A percentile compares a stretch with the other conserved stretches of the same genome.
Evolutionary conservation across 2,329 filamentous ascomycete species (phyloP).

Genomic region (Alternaria sp.): DNA sequence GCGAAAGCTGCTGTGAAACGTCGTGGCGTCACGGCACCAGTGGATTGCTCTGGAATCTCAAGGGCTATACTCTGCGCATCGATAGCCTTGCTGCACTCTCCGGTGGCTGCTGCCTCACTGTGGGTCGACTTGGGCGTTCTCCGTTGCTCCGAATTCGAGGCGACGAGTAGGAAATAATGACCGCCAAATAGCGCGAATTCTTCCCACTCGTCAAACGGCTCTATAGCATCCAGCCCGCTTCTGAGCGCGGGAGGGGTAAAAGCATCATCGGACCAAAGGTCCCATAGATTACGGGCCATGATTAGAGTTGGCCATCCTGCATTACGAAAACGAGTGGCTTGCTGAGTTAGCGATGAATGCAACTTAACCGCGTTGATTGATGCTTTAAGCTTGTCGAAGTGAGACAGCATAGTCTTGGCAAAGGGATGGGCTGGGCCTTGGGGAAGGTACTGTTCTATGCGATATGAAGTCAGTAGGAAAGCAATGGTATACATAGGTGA

Average conservation of each 20-base stretch:
- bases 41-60: slow-evolving; percentile 20
- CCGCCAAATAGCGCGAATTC: slow-evolving; percentile 86
- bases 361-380: slow-evolving; percentile 76
- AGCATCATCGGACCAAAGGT: slow-evolving; percentile 76
- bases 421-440: slow-evolving; percentile 83
- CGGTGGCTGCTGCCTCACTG: slow-evolving; percentile 10
- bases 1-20: slow-evolving; percentile 53
- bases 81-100: slow-evolving; percentile 6
- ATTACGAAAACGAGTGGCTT: slow-evolving; percentile 71
- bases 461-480: slow-evolving; percentile 9
- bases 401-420: slow-evolving; percentile 82
- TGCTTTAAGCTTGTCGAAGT: slow-evolving; percentile 83
- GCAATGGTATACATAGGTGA: neutral
- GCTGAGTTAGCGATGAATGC: slow-evolving; percentile 73
- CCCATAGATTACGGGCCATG: slow-evolving; percentile 75
- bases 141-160: slow-evolving; percentile 56
- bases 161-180: slow-evolving; percentile 83
- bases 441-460: slow-evolving; percentile 79
- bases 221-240: slow-evolving; percentile 70
- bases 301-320: slow-evolving; percentile 73
- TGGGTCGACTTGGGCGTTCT: slow-evolving; percentile 18
- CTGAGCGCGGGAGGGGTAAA: slow-evolving; percentile 72
- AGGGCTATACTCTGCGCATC: slow-evolving; percentile 26
- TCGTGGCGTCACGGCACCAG: slow-evolving; percentile 36
- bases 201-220: slow-evolving; percentile 96